These are phyloP conservation scores for Abortiporus biennis DNA, from an alignment of 1,284 basidiomycete species.

Conservation along the genomic window DNA sequence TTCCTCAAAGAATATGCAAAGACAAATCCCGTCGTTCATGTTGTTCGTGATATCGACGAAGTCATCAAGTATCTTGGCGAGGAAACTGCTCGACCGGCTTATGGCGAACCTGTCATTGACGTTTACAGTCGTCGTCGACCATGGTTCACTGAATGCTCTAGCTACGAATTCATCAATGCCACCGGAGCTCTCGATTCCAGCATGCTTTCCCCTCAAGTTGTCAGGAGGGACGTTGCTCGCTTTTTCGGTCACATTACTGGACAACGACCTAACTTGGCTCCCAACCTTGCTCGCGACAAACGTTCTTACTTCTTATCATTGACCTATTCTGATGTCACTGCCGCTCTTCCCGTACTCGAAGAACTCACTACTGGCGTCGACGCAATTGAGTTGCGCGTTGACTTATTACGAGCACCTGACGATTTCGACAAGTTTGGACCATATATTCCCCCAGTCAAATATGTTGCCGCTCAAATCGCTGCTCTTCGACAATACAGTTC, in stretches of 20 bases:
- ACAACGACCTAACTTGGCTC: slow-evolving; percentile 57
- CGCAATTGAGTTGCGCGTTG: slow-evolving; percentile 90
- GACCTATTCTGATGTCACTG: slow-evolving; percentile 84
- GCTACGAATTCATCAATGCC: slow-evolving; percentile 82
- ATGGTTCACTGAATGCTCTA: slow-evolving; percentile 86
- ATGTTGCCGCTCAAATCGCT: slow-evolving; percentile 81
- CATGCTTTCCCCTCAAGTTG: slow-evolving; percentile 1
- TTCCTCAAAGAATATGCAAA: slow-evolving; percentile 65
- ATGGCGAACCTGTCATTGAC: slow-evolving; percentile 78
- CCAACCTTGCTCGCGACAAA: slow-evolving; percentile 49
- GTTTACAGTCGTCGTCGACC: slow-evolving; percentile 83
- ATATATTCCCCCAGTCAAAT: slow-evolving; percentile 63
- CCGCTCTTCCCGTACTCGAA: slow-evolving; percentile 66
- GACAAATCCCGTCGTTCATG: slow-evolving; percentile 65
- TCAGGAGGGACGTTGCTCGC: slow-evolving; percentile 48
- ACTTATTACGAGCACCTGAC: slow-evolving; percentile 66
- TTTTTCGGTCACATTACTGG: slow-evolving; percentile 93
- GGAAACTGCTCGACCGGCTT: slow-evolving; percentile 78
- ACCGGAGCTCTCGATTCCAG: slow-evolving; percentile 33
- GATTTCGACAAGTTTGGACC: slow-evolving; percentile 40
- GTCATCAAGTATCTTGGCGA: slow-evolving; percentile 75
- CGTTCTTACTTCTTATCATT: slow-evolving; percentile 90
- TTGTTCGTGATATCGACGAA: slow-evolving; percentile 65
- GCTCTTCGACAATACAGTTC: slow-evolving; percentile 72
- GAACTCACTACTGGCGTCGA: slow-evolving; percentile 83